Percentiles rank a stretch among this genome's conserved stretches.
Evolutionary conservation across 2,329 filamentous ascomycete genomes (phyloP).

Genomic region (Aspergillus pseudoglaucus): DNA sequence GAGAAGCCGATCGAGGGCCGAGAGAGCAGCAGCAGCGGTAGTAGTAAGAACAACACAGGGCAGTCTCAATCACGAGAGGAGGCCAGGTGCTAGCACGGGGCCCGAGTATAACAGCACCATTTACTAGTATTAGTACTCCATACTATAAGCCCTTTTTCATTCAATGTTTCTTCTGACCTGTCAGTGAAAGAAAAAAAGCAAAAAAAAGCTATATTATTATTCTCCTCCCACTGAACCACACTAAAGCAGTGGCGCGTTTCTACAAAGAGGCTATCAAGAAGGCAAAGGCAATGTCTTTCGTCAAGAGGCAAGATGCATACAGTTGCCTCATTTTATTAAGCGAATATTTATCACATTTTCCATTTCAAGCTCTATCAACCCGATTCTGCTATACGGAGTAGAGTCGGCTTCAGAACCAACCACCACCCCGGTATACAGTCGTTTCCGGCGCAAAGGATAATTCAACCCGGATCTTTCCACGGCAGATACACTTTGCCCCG

Average conservation of each 20-base stretch:
- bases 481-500: slow-evolving; percentile 9
- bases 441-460: too few relatives aligned
- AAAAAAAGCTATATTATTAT: too few relatives aligned
- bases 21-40: neutral
- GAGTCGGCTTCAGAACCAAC: too few relatives aligned
- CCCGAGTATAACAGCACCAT: too few relatives aligned
- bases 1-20: neutral
- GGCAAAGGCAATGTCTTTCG: neutral
- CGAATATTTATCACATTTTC: too few relatives aligned
- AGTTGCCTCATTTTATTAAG: neutral
- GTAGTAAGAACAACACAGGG: neutral
- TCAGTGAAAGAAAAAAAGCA: neutral
- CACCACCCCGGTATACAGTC: too few relatives aligned
- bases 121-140: too few relatives aligned
- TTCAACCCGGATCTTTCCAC: too few relatives aligned
- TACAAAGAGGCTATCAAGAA: neutral
- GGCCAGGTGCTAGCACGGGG: neutral
- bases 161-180: too few relatives aligned
- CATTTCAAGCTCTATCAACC: too few relatives aligned
- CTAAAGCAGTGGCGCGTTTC: neutral
- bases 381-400: too few relatives aligned
- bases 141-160: too few relatives aligned
- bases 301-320: neutral
- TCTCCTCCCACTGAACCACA: neutral
- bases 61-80: slow-evolving; percentile 1